Evolutionary conservation across 208 protist species (phyloP), one percentile per base, ranked within the genome.

Genomic region (Hexamita inflata): DNA sequence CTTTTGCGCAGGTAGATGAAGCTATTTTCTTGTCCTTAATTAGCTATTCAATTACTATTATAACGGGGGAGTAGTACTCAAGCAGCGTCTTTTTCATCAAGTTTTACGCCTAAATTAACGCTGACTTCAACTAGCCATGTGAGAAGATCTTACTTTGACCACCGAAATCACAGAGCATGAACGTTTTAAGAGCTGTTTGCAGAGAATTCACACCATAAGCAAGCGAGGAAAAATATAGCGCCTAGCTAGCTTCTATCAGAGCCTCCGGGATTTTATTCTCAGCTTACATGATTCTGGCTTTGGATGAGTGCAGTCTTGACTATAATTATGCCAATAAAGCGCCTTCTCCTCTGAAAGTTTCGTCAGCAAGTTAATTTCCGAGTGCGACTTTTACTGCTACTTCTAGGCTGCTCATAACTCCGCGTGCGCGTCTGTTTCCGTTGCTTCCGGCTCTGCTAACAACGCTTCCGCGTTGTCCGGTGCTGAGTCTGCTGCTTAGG

Each of bases 341-440:
- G 30, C 64, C 64, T 32, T 13, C 9, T n/a, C 42, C 42, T n/a
- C 64, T n/a, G 38, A 45, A 70, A 19, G 42, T 45, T 49, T 70
- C 64, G 35, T 70, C 64, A 49, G 11, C 7, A n/a, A 70, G 26
- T 9, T 4, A 70, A 70, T 70, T 70, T n/a, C 15, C 40, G 7
- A 70, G n/a, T n/a, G n/a, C n/a, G n/a, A n/a, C n/a, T n/a, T n/a
- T n/a, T n/a, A n/a, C n/a, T n/a, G n/a, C n/a, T n/a, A n/a, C n/a
- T n/a, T n/a, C n/a, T n/a, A n/a, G n/a, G n/a, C n/a, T n/a, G n/a
- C n/a, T n/a, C n/a, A n/a, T n/a, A n/a, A n/a, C n/a, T n/a, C n/a
- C n/a, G n/a, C n/a, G n/a, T n/a, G n/a, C n/a, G n/a, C n/a, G n/a
- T n/a, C n/a, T n/a, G n/a, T n/a, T n/a, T n/a, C n/a, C n/a, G n/a